These are phyloP conservation scores for Cicer cuneatum DNA, from an alignment of 306 rosid species.

Conservation along the genomic window DNA sequence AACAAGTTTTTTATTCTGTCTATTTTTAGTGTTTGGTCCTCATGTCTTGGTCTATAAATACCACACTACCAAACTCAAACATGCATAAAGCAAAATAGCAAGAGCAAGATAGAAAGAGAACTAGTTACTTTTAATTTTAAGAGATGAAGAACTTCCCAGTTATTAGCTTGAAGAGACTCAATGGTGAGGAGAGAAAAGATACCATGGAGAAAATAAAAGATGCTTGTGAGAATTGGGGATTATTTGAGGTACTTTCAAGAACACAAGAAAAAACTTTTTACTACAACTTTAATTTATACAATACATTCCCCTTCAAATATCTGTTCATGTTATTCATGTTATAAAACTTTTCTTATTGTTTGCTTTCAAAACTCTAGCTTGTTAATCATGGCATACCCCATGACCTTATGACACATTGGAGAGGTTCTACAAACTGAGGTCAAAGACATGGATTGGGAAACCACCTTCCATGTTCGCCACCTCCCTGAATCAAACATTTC, in stretches of 20 bases:
- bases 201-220: conserved; percentile 77
- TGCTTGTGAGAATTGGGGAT: conserved; percentile 97
- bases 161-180: conserved; percentile 69
- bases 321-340: too few species aligned
- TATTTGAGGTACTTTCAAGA: conserved; percentile 73
- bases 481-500: too few species aligned
- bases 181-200: conserved; percentile 65
- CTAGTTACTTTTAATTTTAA: conserved; percentile 30
- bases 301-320: neutral
- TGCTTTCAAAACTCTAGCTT: too few species aligned
- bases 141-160: conserved; percentile 77
- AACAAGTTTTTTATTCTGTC: neutral
- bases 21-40: conserved; percentile 13
- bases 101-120: conserved; percentile 14
- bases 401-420: too few species aligned
- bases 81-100: conserved; percentile 34
- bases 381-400: too few species aligned
- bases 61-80: conserved; percentile 32
- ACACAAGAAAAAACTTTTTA: neutral
- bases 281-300: conserved; percentile 25
- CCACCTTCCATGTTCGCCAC: too few species aligned
- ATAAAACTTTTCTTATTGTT: too few species aligned
- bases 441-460: too few species aligned
- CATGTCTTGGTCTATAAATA: conserved; percentile 44
- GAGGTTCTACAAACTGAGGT: too few species aligned